Percentiles rank a stretch among this genome's conserved stretches.
Conservation (phyloP, 2,329 filamentous ascomycete genomes). For the Talaromyces sp. region DNA sequence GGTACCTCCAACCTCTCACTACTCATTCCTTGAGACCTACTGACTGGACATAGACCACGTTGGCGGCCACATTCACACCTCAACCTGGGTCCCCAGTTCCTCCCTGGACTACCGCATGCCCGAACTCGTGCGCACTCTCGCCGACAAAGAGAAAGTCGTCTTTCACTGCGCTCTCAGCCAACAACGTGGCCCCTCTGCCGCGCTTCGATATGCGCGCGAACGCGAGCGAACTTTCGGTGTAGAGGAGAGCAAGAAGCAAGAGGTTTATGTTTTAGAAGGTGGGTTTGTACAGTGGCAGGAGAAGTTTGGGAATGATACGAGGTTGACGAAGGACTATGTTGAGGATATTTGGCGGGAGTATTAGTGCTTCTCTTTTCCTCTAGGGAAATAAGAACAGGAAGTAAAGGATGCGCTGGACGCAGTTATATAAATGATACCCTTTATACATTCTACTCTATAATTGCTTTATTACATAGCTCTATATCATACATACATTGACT, state of each 20-base stretch:
- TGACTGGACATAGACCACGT: conserved; percentile 64
- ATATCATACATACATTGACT: neutral
- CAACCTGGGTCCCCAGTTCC: conserved; percentile 69
- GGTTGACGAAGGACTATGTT: conserved; percentile 77
- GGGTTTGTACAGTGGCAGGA: conserved; percentile 92
- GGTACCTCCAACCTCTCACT: conserved; percentile 44
- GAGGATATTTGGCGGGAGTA: conserved; percentile 77
- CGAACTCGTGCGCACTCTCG: conserved; percentile 73
- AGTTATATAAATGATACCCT: conserved; percentile 3
- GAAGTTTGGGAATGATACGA: conserved; percentile 68
- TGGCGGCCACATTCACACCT: conserved; percentile 80
- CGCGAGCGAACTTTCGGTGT: conserved; percentile 52
- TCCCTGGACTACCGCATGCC: conserved; percentile 74
- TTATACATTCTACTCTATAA: neutral
- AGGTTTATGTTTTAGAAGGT: conserved; percentile 74
- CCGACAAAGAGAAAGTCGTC: conserved; percentile 76
- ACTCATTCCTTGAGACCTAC: neutral
- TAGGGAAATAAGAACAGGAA: neutral
- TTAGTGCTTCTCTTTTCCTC: conserved; percentile 18
- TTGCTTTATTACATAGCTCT: neutral
- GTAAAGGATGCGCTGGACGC: neutral
- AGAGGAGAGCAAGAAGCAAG: conserved; percentile 54
- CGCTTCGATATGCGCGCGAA: conserved; percentile 68
- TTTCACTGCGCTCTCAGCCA: conserved; percentile 95
- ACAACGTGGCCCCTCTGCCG: conserved; percentile 81